Conservation (phyloP, 2,329 filamentous ascomycete species). For the Colletotrichum trifolii region DNA sequence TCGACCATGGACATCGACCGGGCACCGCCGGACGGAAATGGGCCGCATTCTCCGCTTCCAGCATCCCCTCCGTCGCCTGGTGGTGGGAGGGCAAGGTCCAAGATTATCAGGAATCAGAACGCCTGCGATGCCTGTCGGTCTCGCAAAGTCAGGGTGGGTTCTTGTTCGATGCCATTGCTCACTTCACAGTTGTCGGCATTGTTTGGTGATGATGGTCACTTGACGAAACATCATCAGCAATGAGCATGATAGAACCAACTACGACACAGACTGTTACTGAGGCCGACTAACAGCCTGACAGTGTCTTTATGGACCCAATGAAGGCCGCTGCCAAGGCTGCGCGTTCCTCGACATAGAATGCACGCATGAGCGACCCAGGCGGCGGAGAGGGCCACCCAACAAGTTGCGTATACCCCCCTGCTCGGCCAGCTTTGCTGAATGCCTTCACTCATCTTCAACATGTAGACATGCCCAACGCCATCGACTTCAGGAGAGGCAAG, state of each 20-base stretch:
- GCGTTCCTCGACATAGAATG: constrained; percentile 41
- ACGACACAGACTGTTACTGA: too few relatives aligned
- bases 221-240: too few relatives aligned
- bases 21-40: constrained; percentile 9
- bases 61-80: constrained; percentile 16
- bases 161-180: not conserved
- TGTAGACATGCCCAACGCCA: constrained; percentile 14
- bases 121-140: constrained; percentile 45
- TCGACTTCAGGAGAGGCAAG: not conserved
- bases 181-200: not conserved
- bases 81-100: constrained; percentile 15
- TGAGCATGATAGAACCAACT: too few relatives aligned
- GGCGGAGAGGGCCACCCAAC: constrained; percentile 43
- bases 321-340: constrained; percentile 40
- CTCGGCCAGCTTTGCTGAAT: not conserved
- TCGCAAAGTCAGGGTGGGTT: constrained; percentile 43
- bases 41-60: constrained; percentile 16
- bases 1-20: constrained; percentile 27
- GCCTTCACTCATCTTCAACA: constrained; percentile 3
- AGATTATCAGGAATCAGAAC: constrained; percentile 39
- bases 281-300: constrained; percentile 22
- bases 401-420: constrained; percentile 34
- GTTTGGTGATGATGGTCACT: constrained; percentile 1
- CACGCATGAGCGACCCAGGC: constrained; percentile 42
- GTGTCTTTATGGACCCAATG: constrained; percentile 36